These are phyloP conservation scores for Trametes sp. DNA, from an alignment of 1,284 basidiomycete species.

Conservation along the genomic window DNA sequence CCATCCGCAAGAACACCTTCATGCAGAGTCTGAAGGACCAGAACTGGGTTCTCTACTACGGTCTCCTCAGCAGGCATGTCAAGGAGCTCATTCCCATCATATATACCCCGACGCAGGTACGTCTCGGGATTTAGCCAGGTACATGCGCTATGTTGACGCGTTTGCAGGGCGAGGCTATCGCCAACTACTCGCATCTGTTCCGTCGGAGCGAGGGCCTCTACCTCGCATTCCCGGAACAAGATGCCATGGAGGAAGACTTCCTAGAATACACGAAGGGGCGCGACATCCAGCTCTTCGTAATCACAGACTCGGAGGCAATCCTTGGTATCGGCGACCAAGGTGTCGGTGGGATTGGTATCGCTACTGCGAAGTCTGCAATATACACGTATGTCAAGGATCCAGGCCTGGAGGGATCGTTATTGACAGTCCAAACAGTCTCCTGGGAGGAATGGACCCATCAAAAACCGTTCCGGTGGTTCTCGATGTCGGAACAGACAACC, in stretches of 20 bases:
- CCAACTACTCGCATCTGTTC: conserved; percentile 84
- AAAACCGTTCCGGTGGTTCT: conserved; percentile 71
- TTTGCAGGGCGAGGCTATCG: conserved; percentile 76
- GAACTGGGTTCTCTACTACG: conserved; percentile 81
- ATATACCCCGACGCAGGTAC: conserved; percentile 74
- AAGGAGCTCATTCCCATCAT: conserved; percentile 80
- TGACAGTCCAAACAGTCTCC: conserved; percentile 53
- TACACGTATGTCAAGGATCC: conserved; percentile 61
- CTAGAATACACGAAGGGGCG: conserved; percentile 68
- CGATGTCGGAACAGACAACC: conserved; percentile 84
- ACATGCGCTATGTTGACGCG: not conserved
- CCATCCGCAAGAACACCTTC: conserved; percentile 76
- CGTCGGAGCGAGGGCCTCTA: conserved; percentile 76
- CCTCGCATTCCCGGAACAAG: conserved; percentile 67
- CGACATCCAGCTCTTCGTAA: conserved; percentile 78
- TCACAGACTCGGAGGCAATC: conserved; percentile 86
- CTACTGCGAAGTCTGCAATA: conserved; percentile 86
- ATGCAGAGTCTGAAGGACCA: conserved; percentile 76
- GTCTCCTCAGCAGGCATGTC: conserved; percentile 66
- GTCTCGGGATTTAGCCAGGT: conserved; percentile 15
- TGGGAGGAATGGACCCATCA: conserved; percentile 83
- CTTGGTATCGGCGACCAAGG: conserved; percentile 84
- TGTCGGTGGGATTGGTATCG: conserved; percentile 75
- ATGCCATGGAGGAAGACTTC: conserved; percentile 80
- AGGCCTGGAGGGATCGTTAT: not conserved